These are phyloP conservation scores for Mucor plumbeus DNA, from an alignment of 371 early-diverging fungal species.

Conservation along the genomic window DNA sequence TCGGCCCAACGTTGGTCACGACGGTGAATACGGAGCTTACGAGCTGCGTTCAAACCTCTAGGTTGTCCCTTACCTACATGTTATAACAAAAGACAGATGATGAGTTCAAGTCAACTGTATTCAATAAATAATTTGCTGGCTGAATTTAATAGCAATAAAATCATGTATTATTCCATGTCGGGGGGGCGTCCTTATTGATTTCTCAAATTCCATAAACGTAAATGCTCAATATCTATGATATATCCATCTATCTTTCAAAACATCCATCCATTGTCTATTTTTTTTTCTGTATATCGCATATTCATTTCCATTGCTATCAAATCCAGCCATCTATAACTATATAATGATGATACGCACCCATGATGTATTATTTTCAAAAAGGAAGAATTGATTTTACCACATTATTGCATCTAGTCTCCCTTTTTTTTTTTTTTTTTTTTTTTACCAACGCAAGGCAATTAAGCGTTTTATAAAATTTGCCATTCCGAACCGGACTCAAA, in stretches of 20 bases:
- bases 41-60: conserved; percentile 98
- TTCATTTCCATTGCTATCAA: neutral
- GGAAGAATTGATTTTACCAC: conserved; percentile 12
- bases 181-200: too few relatives aligned
- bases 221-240: too few relatives aligned
- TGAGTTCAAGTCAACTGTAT: too few relatives aligned
- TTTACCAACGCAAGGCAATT: too few relatives aligned
- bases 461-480: too few relatives aligned
- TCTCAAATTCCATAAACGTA: too few relatives aligned
- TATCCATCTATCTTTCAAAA: neutral
- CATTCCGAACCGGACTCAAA: too few relatives aligned
- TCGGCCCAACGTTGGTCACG: conserved; percentile 99
- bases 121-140: neutral
- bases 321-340: neutral
- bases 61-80: conserved; percentile 90
- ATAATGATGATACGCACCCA: conserved; percentile 20
- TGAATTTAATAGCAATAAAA: conserved; percentile 4
- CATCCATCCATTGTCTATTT: neutral
- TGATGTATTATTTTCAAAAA: conserved; percentile 28
- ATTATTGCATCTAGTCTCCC: neutral
- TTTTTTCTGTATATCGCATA: neutral
- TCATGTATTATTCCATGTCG: neutral
- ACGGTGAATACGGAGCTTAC: conserved; percentile 96
- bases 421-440: too few relatives aligned
- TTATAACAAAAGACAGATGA: too few relatives aligned